Evolutionary conservation across 2,329 filamentous ascomycete species (phyloP), one percentile per base, ranked within the genome.

Genomic region (Penicillium nordicum): DNA sequence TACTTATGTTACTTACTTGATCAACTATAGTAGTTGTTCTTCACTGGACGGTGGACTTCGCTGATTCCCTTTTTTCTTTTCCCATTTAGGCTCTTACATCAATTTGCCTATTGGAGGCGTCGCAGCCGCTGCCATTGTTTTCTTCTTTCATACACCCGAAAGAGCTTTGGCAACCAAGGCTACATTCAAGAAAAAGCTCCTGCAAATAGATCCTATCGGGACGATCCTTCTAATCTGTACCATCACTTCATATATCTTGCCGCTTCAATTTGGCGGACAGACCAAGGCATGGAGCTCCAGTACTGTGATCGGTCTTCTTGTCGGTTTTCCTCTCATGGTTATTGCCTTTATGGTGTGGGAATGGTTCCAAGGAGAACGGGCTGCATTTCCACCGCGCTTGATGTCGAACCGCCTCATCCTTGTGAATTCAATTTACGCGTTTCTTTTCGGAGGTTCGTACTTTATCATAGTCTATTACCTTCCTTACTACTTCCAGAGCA

Each of bases 401-500:
- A 69, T 70, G 14, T 12, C 70, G 76, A 14, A 68, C 67, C 2
- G 66, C 79, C 44, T 67, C 29, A 69, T 41, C 38, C 38, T 41
- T 41, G 38, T 41, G 38, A 41, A 41, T 41, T 8, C 38, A 9
- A 23, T 41, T 21, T 41, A 41, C 38, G 62, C 36, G 49, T 69
- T 71, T 78, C 61, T 70, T 77, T 60, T 70, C 21, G 63, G 62
- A 2, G 74, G 75, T 10, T 48, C 57, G 12, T 76, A 72, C 52
- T 71, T 76, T 54, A 37, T 76, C 14, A 49, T 74, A 2, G 60
- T 79, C 10, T 80, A 79, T 65, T 79, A 78, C 60, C 66, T 80
- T 0, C 78, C 78, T 34, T 78, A 79, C 50, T 80, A 78, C 61
- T 80, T 80, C 66, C 78, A 81, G 60, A 66, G 63, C 8, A 65